Evolutionary conservation across 2,329 filamentous ascomycete species (phyloP).

Genomic region (Diaporthe ampelina): DNA sequence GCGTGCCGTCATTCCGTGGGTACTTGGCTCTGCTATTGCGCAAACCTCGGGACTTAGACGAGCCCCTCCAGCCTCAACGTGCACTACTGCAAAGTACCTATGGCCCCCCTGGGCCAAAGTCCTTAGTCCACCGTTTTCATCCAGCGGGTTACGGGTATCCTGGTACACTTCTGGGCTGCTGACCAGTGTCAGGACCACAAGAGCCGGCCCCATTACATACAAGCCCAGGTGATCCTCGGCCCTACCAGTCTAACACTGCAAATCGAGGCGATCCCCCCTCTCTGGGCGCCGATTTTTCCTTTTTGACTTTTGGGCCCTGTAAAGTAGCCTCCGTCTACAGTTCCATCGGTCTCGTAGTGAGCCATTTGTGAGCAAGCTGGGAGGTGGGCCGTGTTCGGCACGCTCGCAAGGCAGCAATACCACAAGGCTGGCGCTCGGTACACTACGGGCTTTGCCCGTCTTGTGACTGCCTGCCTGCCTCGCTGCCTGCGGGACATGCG

Average conservation of each 20-base stretch:
- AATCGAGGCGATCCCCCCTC: background rate
- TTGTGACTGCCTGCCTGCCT: conserved; percentile 1
- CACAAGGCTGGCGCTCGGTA: background rate
- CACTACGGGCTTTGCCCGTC: conserved; percentile 1
- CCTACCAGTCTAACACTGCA: conserved; percentile 4
- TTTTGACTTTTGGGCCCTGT: conserved; percentile 8
- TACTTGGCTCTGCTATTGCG: conserved; percentile 3
- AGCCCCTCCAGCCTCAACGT: background rate
- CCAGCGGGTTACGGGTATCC: too few relatives aligned
- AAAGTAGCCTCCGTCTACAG: conserved; percentile 23
- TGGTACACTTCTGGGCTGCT: background rate
- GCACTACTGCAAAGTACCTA: conserved; percentile 10
- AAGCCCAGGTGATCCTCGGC: conserved; percentile 14
- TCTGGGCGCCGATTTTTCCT: background rate
- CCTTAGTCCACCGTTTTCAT: background rate
- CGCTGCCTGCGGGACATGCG: background rate
- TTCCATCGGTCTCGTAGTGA: conserved; percentile 1
- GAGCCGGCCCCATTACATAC: background rate
- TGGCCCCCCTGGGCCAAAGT: background rate
- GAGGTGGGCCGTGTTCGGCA: background rate
- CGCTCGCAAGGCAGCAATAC: conserved; percentile 5
- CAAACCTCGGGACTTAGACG: conserved; percentile 1
- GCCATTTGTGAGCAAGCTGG: background rate
- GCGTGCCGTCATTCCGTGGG: conserved; percentile 26
- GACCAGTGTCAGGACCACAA: background rate